Evolutionary conservation across 73 alveolate genomes (phyloP).

Genomic region (Paraurostyla sp.): DNA sequence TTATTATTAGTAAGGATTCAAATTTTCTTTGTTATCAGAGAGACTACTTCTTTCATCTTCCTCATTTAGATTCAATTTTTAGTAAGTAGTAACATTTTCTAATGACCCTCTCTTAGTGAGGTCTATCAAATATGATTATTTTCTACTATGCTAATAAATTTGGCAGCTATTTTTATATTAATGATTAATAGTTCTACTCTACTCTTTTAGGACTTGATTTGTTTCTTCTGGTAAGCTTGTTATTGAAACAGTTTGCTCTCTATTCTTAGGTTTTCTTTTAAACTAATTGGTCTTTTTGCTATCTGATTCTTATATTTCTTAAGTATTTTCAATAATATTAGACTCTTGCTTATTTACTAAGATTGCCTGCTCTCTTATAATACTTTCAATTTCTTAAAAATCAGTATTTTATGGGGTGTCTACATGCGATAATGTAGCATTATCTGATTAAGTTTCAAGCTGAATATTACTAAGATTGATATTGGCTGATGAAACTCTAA

Average conservation of each 20-base stretch:
- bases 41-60: neutral
- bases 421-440: no score
- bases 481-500: no score
- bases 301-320: neutral
- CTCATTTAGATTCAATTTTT: neutral
- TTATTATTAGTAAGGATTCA: neutral
- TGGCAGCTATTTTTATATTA: neutral
- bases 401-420: no score
- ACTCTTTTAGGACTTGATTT: neutral
- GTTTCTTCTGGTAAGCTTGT: neutral
- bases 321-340: neutral
- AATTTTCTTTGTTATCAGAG: conserved; percentile 7
- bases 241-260: neutral
- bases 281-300: neutral
- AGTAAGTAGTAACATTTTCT: neutral
- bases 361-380: no score
- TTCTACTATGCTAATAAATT: neutral
- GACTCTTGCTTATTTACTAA: no score
- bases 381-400: no score
- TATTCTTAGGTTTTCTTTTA: neutral
- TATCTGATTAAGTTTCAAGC: no score
- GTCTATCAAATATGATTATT: conserved; percentile 4
- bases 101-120: conserved; percentile 33
- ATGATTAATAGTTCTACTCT: neutral
- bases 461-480: no score